phyloP scores from a whole-genome alignment of 2,329 filamentous ascomycete genomes.

The Aspergillus fischeri region DNA sequence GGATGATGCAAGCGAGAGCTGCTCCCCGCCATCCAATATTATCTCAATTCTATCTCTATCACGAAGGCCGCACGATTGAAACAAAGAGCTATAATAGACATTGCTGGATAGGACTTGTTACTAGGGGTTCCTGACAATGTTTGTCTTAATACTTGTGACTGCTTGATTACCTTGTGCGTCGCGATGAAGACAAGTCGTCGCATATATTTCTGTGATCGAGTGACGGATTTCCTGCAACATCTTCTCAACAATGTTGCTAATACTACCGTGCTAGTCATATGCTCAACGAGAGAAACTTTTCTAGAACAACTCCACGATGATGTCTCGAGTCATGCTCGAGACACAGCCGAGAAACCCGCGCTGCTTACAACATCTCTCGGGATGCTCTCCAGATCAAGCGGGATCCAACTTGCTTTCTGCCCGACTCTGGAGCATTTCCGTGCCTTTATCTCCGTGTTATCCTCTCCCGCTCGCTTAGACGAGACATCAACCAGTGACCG shows the following conservation, averaged over 20 bases:
- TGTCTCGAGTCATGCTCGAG: conserved; percentile 29
- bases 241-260: conserved; percentile 55
- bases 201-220: conserved; percentile 48
- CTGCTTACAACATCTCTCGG: conserved; percentile 64
- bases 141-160: background rate
- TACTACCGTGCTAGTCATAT: conserved; percentile 67
- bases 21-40: background rate
- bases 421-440: conserved; percentile 73
- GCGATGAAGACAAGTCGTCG: conserved; percentile 17
- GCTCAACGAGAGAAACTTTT: conserved; percentile 63
- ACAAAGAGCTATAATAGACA: background rate
- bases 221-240: conserved; percentile 57
- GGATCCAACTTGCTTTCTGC: conserved; percentile 67
- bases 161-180: conserved; percentile 1
- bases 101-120: background rate
- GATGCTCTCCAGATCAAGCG: conserved; percentile 63
- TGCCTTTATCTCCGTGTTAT: conserved; percentile 64
- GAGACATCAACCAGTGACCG: background rate
- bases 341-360: conserved; percentile 23
- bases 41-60: background rate
- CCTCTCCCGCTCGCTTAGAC: background rate
- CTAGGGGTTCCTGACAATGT: conserved; percentile 1
- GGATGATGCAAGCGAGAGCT: conserved; percentile 2
- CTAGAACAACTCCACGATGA: conserved; percentile 55
- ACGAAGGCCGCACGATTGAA: background rate